phyloP scores from a whole-genome alignment of 2,329 filamentous ascomycete genomes.

The Hypoxylon sp. region DNA sequence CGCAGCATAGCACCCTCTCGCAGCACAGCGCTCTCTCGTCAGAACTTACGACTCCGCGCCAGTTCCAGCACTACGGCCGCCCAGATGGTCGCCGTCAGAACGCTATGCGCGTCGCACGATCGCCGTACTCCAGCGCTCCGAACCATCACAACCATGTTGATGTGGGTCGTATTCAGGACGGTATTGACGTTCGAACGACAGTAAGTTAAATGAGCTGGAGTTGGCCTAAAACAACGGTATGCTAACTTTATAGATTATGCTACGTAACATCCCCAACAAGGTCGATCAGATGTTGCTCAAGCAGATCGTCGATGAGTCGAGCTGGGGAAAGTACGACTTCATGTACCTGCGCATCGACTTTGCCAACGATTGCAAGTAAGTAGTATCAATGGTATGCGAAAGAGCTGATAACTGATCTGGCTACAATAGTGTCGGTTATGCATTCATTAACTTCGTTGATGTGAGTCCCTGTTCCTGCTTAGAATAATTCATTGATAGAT shows the following conservation, averaged over 20 bases:
- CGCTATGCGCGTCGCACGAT: constrained; percentile 56
- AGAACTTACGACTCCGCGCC: constrained; percentile 53
- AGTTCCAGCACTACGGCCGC: constrained; percentile 47
- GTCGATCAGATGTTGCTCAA: constrained; percentile 82
- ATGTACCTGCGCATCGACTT: constrained; percentile 94
- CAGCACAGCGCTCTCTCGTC: constrained; percentile 39
- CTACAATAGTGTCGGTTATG: constrained; percentile 84
- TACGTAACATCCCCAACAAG: constrained; percentile 94
- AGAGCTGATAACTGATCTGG: constrained; percentile 38
- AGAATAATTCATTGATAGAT: constrained; percentile 45
- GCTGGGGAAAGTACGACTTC: constrained; percentile 88
- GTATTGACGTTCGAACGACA: constrained; percentile 78
- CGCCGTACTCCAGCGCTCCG: constrained; percentile 57
- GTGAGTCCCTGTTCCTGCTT: constrained; percentile 56
- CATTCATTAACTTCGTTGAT: constrained; percentile 93
- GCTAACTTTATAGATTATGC: constrained; percentile 73
- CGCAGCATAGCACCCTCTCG: constrained; percentile 36
- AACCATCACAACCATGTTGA: constrained; percentile 71
- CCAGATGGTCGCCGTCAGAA: constrained; percentile 58
- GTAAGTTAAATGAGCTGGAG: constrained; percentile 55
- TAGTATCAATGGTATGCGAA: constrained; percentile 30
- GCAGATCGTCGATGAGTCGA: constrained; percentile 78
- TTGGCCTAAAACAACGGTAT: constrained; percentile 22
- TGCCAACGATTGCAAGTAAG: constrained; percentile 83
- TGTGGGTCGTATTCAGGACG: constrained; percentile 66